Evolutionary conservation across 139 green algal species (phyloP).

Genomic region (Micromonas pusilla): DNA sequence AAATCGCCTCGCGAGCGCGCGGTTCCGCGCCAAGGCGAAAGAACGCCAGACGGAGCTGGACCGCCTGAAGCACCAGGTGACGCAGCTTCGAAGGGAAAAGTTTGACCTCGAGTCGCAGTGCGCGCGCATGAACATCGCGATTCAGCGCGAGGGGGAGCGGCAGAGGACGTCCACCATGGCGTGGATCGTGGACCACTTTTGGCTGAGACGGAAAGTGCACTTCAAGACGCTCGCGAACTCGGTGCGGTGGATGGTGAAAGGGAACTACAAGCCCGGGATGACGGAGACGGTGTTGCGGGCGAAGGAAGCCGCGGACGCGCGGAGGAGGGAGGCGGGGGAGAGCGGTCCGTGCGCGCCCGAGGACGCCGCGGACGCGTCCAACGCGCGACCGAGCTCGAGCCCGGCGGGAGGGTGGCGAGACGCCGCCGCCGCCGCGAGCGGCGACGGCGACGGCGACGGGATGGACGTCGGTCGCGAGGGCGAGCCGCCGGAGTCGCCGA

Average conservation of each 20-base stretch:
- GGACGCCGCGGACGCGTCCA: not conserved
- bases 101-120: not conserved
- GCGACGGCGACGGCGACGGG: no score
- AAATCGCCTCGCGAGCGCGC: not conserved
- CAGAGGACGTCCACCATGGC: not conserved
- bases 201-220: not conserved
- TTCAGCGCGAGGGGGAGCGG: not conserved
- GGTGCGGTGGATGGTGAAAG: not conserved
- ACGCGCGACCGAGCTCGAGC: no score
- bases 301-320: not conserved
- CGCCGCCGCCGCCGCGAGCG: no score
- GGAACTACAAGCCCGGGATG: not conserved
- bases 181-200: not conserved
- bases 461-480: no score
- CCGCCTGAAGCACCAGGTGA: not conserved
- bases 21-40: not conserved
- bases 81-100: not conserved
- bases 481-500: no score
- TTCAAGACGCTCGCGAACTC: not conserved
- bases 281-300: not conserved
- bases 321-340: no score
- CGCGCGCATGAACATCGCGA: not conserved
- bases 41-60: not conserved
- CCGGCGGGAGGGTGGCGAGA: no score
- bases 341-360: no score